Percentiles rank a stretch among this genome's conserved stretches.
Evolutionary conservation across 371 early-diverging fungal genomes (phyloP).

Genomic region (Sporodiniella umbellata): DNA sequence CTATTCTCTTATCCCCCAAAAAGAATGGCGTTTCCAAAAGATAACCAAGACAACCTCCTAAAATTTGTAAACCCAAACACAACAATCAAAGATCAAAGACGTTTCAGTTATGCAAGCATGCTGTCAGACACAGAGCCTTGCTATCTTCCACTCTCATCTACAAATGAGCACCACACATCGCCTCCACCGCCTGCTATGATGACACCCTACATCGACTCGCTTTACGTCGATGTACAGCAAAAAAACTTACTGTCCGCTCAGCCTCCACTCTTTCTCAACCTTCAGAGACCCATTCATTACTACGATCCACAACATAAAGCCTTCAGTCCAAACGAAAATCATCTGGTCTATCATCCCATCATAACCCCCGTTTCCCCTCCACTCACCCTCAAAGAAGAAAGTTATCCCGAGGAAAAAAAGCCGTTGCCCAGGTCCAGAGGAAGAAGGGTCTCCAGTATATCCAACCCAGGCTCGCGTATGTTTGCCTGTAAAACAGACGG

Average conservation of each 20-base stretch:
- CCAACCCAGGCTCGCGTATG: slow-evolving; percentile 39
- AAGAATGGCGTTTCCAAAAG: slow-evolving; percentile 12
- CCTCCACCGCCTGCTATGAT: slow-evolving; percentile 6
- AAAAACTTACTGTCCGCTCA: not conserved
- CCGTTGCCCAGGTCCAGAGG: slow-evolving; percentile 46
- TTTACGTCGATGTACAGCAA: slow-evolving; percentile 14
- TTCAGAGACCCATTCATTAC: slow-evolving; percentile 8
- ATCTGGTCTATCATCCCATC: not conserved
- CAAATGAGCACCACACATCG: slow-evolving; percentile 26
- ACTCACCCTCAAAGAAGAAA: slow-evolving; percentile 10
- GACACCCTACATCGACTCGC: slow-evolving; percentile 18
- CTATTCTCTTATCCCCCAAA: slow-evolving; percentile 9
- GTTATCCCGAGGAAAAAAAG: not conserved
- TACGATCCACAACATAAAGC: slow-evolving; percentile 13
- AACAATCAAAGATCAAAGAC: slow-evolving; percentile 16
- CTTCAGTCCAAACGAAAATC: slow-evolving; percentile 8
- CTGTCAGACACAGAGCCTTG: slow-evolving; percentile 35
- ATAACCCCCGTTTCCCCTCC: slow-evolving; percentile 16
- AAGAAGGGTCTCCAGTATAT: slow-evolving; percentile 53
- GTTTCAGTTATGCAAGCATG: slow-evolving; percentile 46
- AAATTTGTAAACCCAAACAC: slow-evolving; percentile 28
- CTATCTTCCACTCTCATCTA: slow-evolving; percentile 16
- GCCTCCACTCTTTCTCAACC: not conserved
- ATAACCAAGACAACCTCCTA: slow-evolving; percentile 1
- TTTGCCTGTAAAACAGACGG: slow-evolving; percentile 51